These are phyloP conservation scores for Blastomyces percursus DNA, from an alignment of 2,329 filamentous ascomycete genomes.

Conservation along the genomic window DNA sequence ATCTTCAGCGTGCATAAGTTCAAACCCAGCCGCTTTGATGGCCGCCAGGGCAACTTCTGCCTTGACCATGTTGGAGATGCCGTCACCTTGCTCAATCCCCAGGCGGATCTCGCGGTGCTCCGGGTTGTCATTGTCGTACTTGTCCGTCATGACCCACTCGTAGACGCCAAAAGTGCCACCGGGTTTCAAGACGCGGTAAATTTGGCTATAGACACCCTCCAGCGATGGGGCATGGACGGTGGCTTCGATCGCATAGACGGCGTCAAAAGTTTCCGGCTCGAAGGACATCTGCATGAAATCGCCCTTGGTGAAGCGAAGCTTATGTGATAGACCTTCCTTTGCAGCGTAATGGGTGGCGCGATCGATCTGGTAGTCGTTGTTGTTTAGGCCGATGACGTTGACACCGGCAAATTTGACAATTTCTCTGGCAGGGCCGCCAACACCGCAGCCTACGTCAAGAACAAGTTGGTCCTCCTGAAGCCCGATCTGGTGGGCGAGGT, in stretches of 20 bases:
- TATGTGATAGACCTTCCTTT: constrained; percentile 67
- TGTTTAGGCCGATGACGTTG: constrained; percentile 88
- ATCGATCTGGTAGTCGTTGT: constrained; percentile 98
- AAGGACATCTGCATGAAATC: constrained; percentile 99
- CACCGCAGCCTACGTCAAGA: constrained; percentile 91
- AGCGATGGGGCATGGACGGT: constrained; percentile 89
- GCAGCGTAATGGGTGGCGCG: constrained; percentile 76
- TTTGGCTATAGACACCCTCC: constrained; percentile 86
- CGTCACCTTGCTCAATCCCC: constrained; percentile 89
- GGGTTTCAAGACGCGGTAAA: constrained; percentile 89
- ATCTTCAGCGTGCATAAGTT: constrained; percentile 74
- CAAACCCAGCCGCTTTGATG: constrained; percentile 79
- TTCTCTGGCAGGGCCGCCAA: constrained; percentile 87
- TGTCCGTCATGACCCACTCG: constrained; percentile 97
- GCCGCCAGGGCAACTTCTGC: constrained; percentile 69
- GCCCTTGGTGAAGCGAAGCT: constrained; percentile 81
- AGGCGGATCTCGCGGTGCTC: constrained; percentile 82
- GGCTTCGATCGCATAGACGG: constrained; percentile 93
- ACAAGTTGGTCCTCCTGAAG: constrained; percentile 81
- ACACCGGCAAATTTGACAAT: constrained; percentile 91
- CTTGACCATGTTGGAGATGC: constrained; percentile 95
- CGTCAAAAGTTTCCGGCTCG: constrained; percentile 82
- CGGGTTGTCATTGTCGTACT: constrained; percentile 80
- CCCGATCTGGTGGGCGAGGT: constrained; percentile 80
- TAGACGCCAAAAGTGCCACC: constrained; percentile 94